A percentile compares a stretch with the other conserved stretches of the same genome.
Conservation (phyloP, 2,329 filamentous ascomycete genomes). For the Botrytis cinerea region DNA sequence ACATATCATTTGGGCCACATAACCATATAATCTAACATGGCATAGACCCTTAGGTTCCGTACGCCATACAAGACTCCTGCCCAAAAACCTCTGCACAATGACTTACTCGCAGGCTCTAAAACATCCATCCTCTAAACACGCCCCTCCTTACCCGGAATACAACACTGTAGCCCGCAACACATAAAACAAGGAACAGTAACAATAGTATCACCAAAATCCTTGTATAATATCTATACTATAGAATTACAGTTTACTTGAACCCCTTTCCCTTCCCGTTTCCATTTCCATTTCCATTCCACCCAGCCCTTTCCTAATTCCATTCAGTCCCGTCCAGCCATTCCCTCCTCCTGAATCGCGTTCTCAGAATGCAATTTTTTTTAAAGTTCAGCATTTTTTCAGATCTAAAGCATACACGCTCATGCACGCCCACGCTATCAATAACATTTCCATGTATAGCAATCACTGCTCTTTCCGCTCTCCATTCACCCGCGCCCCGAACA, state of each 20-base stretch:
- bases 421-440: neutral
- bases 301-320: neutral
- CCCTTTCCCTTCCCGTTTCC: neutral
- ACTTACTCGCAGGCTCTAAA: neutral
- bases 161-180: neutral
- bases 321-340: neutral
- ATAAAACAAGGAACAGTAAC: neutral
- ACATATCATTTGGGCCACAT: neutral
- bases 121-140: too few species aligned
- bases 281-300: neutral
- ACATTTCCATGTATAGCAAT: neutral
- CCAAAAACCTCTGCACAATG: neutral
- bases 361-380: neutral
- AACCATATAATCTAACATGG: neutral
- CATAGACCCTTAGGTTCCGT: neutral
- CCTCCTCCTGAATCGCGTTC: neutral
- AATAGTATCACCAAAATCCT: neutral
- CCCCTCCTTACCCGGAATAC: neutral
- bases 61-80: neutral
- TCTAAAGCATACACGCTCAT: conserved; percentile 11
- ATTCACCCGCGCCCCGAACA: neutral
- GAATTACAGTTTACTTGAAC: neutral
- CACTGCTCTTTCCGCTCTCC: neutral
- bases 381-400: conserved; percentile 8
- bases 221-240: conserved; percentile 1